phyloP scores from a whole-genome alignment of 192 early-diverging fungal genomes.

The Helicostylum pulchrum region DNA sequence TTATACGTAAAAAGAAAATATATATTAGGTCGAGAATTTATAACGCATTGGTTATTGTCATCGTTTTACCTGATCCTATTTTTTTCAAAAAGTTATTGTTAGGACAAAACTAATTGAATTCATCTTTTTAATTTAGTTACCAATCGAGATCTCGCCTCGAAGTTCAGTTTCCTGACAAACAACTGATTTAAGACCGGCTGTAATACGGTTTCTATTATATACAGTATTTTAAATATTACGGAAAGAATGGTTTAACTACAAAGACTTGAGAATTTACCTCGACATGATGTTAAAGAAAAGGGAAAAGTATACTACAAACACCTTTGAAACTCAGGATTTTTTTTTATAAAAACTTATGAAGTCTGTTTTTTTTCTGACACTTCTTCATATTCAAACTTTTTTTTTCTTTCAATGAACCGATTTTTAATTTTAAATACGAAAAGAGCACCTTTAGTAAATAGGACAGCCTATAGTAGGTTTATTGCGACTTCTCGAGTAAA shows the following conservation, averaged over 20 bases:
- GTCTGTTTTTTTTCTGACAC: not conserved
- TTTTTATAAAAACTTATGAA: not conserved
- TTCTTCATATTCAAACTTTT: too few species aligned
- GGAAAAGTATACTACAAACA: not conserved
- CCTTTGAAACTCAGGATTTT: not conserved
- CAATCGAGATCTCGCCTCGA: constrained; percentile 48
- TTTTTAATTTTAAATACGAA: not conserved
- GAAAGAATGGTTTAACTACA: not conserved
- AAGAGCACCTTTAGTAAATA: too few species aligned
- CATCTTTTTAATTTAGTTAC: constrained; percentile 26
- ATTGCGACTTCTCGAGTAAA: too few species aligned
- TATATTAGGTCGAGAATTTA: constrained; percentile 1
- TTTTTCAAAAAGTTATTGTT: not conserved
- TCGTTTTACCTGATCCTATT: constrained; percentile 15
- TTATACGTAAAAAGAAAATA: not conserved
- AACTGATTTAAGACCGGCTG: constrained; percentile 32
- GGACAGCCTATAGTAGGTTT: too few species aligned
- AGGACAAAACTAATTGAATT: not conserved
- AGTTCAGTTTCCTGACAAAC: constrained; percentile 55
- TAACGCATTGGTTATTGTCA: not conserved
- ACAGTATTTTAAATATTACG: not conserved
- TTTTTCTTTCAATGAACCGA: not conserved
- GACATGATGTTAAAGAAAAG: constrained; percentile 14
- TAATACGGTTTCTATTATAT: constrained; percentile 23
- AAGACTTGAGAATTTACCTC: not conserved